Percentiles rank a stretch among this genome's conserved stretches.
These are phyloP conservation scores for Pyrenophora tritici-repentis DNA, from an alignment of 2,329 filamentous ascomycete genomes.

Conservation along the genomic window DNA sequence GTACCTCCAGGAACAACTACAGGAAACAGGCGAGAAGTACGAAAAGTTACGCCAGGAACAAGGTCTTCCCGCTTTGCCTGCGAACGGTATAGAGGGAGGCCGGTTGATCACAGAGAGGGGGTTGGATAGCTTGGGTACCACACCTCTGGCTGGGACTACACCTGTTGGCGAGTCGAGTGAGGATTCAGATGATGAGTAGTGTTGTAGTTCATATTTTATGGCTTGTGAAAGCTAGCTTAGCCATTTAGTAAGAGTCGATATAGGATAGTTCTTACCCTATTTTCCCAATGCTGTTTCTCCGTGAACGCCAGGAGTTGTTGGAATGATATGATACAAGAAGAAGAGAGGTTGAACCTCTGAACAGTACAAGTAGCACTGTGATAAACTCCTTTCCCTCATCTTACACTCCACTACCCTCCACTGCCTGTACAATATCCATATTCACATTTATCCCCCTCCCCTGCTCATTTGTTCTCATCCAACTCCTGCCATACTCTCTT, in stretches of 20 bases:
- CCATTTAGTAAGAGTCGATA: slow-evolving; percentile 9
- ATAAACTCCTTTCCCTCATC: too few species aligned
- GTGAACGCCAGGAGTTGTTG: background rate
- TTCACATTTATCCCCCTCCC: background rate
- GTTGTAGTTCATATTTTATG: slow-evolving; percentile 6
- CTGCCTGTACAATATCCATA: background rate
- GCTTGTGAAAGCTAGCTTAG: background rate
- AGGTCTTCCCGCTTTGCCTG: slow-evolving; percentile 46
- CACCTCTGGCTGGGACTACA: slow-evolving; percentile 42
- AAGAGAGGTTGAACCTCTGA: background rate
- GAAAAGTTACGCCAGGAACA: slow-evolving; percentile 60
- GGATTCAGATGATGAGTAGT: slow-evolving; percentile 36
- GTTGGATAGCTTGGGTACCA: slow-evolving; percentile 45
- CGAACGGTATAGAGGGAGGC: slow-evolving; percentile 33
- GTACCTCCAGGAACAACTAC: slow-evolving; percentile 79
- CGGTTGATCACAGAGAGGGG: slow-evolving; percentile 41
- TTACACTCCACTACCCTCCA: too few species aligned
- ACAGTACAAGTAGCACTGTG: too few species aligned
- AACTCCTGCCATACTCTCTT: slow-evolving; percentile 80
- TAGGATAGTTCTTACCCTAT: too few species aligned
- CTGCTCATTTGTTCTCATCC: slow-evolving; percentile 64
- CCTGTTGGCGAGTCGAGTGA: slow-evolving; percentile 31
- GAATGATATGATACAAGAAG: background rate
- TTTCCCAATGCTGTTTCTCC: background rate
- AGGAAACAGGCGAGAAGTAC: slow-evolving; percentile 78